Percentiles rank a stretch among this genome's conserved stretches.
phyloP scores from a whole-genome alignment of 202 grass and related monocot species.

The Setaria viridis region DNA sequence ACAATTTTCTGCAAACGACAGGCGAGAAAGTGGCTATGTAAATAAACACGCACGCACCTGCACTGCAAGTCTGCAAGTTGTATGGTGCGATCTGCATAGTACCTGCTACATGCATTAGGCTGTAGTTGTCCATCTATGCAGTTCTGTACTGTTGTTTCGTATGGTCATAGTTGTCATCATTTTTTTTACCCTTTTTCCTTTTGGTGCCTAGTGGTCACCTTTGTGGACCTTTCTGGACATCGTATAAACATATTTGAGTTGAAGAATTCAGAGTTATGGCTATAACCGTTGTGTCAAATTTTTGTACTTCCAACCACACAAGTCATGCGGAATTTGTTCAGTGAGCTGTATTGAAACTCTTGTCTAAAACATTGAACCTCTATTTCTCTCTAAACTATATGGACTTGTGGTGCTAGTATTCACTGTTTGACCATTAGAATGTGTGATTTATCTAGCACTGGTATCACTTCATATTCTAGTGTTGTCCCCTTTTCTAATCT shows the following conservation, averaged over 20 bases:
- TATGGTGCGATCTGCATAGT: slow-evolving; percentile 51
- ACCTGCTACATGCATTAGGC: not conserved
- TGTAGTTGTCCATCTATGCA: slow-evolving; percentile 14
- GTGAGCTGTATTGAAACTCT: not conserved
- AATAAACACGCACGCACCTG: not conserved
- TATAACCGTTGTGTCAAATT: not conserved
- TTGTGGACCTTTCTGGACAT: not conserved
- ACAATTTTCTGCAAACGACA: slow-evolving; percentile 15
- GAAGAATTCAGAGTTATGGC: not conserved
- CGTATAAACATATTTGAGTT: not conserved
- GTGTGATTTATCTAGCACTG: slow-evolving; percentile 3
- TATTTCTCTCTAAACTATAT: not conserved
- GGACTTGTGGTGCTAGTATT: not conserved
- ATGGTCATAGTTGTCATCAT: slow-evolving; percentile 28
- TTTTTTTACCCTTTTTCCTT: not conserved
- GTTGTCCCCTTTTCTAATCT: not conserved
- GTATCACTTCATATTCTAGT: not conserved
- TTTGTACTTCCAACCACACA: not conserved
- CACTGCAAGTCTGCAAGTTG: slow-evolving; percentile 46
- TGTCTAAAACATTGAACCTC: slow-evolving; percentile 2
- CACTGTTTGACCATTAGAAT: not conserved
- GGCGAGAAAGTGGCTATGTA: not conserved
- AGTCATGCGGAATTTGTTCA: not conserved
- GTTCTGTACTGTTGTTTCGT: slow-evolving; percentile 4
- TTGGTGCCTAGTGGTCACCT: slow-evolving; percentile 5